Evolutionary conservation across 257 asterid species (phyloP).

Genomic region (Asclepias syriaca): DNA sequence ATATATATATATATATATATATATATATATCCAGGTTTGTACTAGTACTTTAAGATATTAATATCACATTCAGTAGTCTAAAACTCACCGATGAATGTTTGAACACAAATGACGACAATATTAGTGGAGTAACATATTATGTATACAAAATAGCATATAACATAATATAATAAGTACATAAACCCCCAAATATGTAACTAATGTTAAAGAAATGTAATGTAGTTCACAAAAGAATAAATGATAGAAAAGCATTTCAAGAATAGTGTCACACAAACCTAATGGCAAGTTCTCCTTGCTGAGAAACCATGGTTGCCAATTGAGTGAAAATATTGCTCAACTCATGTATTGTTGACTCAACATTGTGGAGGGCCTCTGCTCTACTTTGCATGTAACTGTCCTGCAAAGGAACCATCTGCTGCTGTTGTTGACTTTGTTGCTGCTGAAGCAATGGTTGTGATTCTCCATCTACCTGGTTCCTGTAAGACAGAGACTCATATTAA

Average conservation of each 20-base stretch:
- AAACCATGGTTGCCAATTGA: constrained; percentile 85
- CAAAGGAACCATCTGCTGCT: constrained; percentile 72
- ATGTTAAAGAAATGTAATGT: not conserved
- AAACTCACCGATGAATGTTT: not conserved
- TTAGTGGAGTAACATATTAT: not conserved
- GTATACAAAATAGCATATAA: not conserved
- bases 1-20: not conserved
- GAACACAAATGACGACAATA: not conserved
- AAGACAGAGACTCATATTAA: constrained; percentile 4
- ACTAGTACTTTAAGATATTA: not conserved
- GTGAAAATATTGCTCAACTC: constrained; percentile 83
- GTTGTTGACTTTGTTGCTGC: constrained; percentile 77
- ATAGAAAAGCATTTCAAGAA: not conserved
- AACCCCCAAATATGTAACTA: not conserved
- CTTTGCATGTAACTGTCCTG: constrained; percentile 64
- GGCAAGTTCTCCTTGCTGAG: constrained; percentile 86
- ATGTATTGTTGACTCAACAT: constrained; percentile 79
- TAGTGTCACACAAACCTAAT: constrained; percentile 44
- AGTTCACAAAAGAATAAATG: not conserved
- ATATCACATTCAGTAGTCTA: not conserved
- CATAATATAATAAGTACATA: not conserved
- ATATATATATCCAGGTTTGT: not conserved
- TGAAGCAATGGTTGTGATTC: constrained; percentile 78
- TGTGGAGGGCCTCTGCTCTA: constrained; percentile 75
- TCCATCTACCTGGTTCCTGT: constrained; percentile 68